Percentiles rank a stretch among this genome's conserved stretches.
Conservation (phyloP, 345 rosid species). For the Arabis hirsuta region DNA sequence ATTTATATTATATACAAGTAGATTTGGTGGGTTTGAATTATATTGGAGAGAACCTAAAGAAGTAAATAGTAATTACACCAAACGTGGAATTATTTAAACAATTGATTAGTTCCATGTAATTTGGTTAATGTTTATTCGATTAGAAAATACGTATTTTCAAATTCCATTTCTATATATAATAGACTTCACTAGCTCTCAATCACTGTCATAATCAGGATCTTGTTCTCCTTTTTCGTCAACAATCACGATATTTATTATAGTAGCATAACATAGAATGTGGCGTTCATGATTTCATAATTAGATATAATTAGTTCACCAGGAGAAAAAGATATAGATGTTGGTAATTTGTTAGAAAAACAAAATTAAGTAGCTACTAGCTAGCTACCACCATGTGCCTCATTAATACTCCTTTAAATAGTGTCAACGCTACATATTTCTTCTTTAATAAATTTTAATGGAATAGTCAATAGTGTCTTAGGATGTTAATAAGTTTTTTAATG, state of each 20-base stretch:
- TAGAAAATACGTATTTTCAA: neutral
- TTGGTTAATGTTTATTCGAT: neutral
- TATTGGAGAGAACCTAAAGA: conserved; percentile 1
- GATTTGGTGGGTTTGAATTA: conserved; percentile 38
- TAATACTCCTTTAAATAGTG: too few relatives aligned
- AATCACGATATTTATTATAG: neutral
- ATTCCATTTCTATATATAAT: too few relatives aligned
- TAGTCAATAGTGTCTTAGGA: too few relatives aligned
- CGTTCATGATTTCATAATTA: neutral
- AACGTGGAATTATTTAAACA: conserved; percentile 6
- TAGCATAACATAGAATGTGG: neutral
- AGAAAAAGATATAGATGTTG: neutral
- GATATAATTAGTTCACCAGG: too few relatives aligned
- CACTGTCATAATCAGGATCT: neutral
- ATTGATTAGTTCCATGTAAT: conserved; percentile 3
- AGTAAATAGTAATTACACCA: conserved; percentile 28
- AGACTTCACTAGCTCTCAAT: neutral
- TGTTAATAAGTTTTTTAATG: too few relatives aligned
- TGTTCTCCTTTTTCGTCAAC: too few relatives aligned
- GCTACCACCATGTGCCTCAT: too few relatives aligned
- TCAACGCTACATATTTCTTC: too few relatives aligned
- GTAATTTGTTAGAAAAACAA: neutral
- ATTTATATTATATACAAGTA: conserved; percentile 21
- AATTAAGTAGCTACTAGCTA: neutral
- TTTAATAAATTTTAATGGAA: too few relatives aligned